Base-by-base conservation (phyloP, 1,284 basidiomycete species). In the Rhodotorula sp. region DNA sequence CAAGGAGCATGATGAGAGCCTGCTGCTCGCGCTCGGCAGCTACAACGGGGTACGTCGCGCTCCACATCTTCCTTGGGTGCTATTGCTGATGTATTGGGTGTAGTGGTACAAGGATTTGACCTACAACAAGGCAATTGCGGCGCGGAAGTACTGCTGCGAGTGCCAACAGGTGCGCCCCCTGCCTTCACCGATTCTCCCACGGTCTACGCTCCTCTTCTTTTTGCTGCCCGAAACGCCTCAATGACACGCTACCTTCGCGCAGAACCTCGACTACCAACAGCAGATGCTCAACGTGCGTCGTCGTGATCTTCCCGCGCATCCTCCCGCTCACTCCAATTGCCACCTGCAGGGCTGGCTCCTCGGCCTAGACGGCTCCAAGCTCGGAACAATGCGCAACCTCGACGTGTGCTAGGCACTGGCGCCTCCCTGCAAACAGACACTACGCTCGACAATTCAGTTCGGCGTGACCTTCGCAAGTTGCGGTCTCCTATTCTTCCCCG, bases 61-160 rank as follows among this genome's bases (percentile, higher is more conserved):
- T 21, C 21, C 22, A 37, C 34, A 51, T 10, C n/a, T 10, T 0
- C 29, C n/a, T 7, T 19, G 37, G 27, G 21, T 10, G 25, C 17
- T 19, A 1, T 9, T 5, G 48, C 48, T 61, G 9, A 50, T 17
- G 5, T 13, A 27, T 50, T 4, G 25, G 32, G 34, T 22, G 44
- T 37, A 65, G 91, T 94, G 91, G 91, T 77, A 72, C 32, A 68
- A 67, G 17, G 87, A 87, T 32, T 82, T 94, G 84, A 91, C 90
- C 34, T 82, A 82, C 64, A 29, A 32, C 1, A 29, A 13, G 5
- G 77, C 90, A 27, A 90, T 88, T 58, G 86, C 86, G 62, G 88
- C 88, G 55, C 84, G 82, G 19, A 62, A 82, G 50, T 36, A 19
- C 0, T 66, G 64, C 83, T 93, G 91, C 83, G 82, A 79, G 51